phyloP scores from a whole-genome alignment of 352 stramenopile species.

The Plasmopara halstedii region DNA sequence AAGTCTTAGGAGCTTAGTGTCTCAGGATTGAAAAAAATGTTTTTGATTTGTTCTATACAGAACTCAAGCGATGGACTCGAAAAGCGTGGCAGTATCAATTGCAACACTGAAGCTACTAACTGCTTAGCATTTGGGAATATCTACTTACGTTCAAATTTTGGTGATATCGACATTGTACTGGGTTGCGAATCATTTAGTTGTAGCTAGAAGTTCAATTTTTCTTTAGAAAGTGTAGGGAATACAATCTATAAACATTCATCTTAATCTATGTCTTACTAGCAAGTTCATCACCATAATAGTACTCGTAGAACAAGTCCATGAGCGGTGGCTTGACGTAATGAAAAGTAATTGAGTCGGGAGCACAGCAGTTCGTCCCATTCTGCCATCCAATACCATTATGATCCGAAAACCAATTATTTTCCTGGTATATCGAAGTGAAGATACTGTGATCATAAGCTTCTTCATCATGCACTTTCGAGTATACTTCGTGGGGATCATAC shows the following conservation, averaged over 20 bases:
- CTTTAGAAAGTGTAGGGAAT: neutral
- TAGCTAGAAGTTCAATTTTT: too few species aligned
- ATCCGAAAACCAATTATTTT: constrained; percentile 87
- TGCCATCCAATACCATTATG: constrained; percentile 74
- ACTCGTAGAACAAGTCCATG: constrained; percentile 82
- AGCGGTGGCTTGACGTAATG: constrained; percentile 82
- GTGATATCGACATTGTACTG: constrained; percentile 59
- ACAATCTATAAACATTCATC: neutral
- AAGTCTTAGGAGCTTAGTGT: neutral
- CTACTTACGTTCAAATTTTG: constrained; percentile 50
- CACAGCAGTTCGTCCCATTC: constrained; percentile 67
- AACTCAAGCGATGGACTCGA: constrained; percentile 22
- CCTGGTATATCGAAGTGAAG: constrained; percentile 72
- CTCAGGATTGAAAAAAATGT: neutral
- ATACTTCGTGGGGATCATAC: constrained; percentile 71
- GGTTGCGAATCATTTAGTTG: constrained; percentile 64
- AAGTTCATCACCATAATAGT: constrained; percentile 45
- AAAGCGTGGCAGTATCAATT: constrained; percentile 63
- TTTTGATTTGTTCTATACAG: neutral
- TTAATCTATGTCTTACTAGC: neutral
- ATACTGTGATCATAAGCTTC: constrained; percentile 63
- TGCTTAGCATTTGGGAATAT: constrained; percentile 61
- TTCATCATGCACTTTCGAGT: constrained; percentile 55
- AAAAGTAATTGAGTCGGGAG: constrained; percentile 72
- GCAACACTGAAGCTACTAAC: constrained; percentile 31